Evolutionary conservation across 164 flowering plant genomes (phyloP).

Genomic region (Vitis labrusca): DNA sequence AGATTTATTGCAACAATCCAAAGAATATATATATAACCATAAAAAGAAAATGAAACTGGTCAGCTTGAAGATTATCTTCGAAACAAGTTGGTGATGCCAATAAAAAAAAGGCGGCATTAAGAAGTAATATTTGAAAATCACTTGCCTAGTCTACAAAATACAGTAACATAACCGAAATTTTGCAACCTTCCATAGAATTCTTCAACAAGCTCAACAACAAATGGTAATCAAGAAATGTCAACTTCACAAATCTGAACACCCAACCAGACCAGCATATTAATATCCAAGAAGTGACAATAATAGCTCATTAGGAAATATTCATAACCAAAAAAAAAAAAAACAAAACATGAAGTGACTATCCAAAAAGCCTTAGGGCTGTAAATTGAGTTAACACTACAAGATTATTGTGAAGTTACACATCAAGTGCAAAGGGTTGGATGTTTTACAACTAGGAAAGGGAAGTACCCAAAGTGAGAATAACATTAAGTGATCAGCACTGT

Average conservation of each 20-base stretch:
- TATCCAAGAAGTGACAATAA: no score
- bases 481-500: no score
- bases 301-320: no score
- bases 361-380: no score
- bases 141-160: no score
- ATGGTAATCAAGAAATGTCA: conserved; percentile 91
- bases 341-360: no score
- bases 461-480: no score
- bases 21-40: neutral
- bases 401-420: no score
- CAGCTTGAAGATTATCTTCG: conserved; percentile 61
- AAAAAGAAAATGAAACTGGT: neutral
- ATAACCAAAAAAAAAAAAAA: no score
- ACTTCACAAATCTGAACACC: conserved; percentile 90
- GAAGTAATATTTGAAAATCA: neutral
- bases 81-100: conserved; percentile 34
- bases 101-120: neutral
- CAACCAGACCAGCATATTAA: neutral
- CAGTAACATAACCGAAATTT: neutral
- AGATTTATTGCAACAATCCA: neutral
- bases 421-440: no score
- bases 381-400: no score
- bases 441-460: no score
- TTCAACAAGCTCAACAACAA: conserved; percentile 99
- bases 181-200: conserved; percentile 96